These are phyloP conservation scores for Malbranchea zuffiana DNA, from an alignment of 2,329 filamentous ascomycete species.

Conservation along the genomic window DNA sequence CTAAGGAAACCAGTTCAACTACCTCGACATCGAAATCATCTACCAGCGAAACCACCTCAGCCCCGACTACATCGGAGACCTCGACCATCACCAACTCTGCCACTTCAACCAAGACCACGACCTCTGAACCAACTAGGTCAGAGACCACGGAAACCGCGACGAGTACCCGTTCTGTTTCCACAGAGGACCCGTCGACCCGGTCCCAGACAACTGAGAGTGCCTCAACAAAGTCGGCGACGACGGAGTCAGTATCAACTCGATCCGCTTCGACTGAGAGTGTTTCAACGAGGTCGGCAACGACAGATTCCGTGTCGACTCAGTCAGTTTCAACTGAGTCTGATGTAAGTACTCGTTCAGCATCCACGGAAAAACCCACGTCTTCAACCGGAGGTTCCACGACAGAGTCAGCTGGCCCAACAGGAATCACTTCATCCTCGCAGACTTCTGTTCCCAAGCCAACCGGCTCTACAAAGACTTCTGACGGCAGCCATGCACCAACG, in stretches of 20 bases:
- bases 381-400: not conserved
- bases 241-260: not conserved
- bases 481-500: not conserved
- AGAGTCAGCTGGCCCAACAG: not conserved
- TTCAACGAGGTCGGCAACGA: not conserved
- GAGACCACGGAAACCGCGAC: too few relatives aligned
- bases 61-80: slow-evolving; percentile 1
- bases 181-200: too few relatives aligned
- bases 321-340: not conserved
- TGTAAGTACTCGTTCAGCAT: not conserved
- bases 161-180: too few relatives aligned
- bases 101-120: too few relatives aligned
- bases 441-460: slow-evolving; percentile 1
- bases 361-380: not conserved
- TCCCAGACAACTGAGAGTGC: too few relatives aligned
- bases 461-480: not conserved
- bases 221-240: too few relatives aligned
- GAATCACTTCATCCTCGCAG: not conserved
- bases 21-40: not conserved
- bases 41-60: not conserved
- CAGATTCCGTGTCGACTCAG: not conserved
- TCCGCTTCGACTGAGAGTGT: not conserved
- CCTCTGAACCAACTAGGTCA: slow-evolving; percentile 1
- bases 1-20: slow-evolving; percentile 5
- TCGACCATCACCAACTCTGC: not conserved